Base-by-base conservation (phyloP, 768 basidiomycete species). In the Rhodotorula sphaerocarpa region DNA sequence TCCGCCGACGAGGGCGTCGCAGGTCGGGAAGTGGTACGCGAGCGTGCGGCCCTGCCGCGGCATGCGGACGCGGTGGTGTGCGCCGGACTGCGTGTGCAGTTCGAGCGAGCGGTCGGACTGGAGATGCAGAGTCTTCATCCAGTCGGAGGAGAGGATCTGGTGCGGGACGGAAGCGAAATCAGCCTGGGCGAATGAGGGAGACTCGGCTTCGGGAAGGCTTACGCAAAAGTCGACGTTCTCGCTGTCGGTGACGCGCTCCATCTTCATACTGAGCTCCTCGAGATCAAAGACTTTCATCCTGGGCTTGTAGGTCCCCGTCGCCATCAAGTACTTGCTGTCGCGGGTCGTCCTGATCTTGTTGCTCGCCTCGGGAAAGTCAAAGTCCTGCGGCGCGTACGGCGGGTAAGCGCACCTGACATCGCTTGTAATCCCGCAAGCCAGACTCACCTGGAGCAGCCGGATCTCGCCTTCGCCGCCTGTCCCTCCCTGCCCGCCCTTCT, bases 181-280 rank as follows among this genome's bases (percentile, higher is more conserved):
- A 55, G 53, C 33, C 43, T 16, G 39, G 28, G 47, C 30, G 6
- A 46, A 46, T n/a, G 30, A 21, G 25, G 41, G 36, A 55, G 44
- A 50, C 7, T n/a, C 16, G 27, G 47, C 55, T 61, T 67, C 34
- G 46, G 73, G 82, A 79, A 80, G 75, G 87, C 91, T 82, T 78
- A 95, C 91, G 79, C 86, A 82, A 77, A 99, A 99, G 75, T 99
- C 95, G 68, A 99, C 86, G 75, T 97, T 99, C 79, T 97, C 93
- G 18, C 86, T 83, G 73, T 99, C 91, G 3, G 91, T 85, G 72
- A 96, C 93, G 42, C 95, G 80, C 78, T 96, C 93, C 74, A 93
- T 96, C 75, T 99, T 97, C 59, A 88, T 79, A 9, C 90, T 84
- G 36, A 99, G 81, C 71, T 93, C 86, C 74, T 89, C 86, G 43